Evolutionary conservation across 495 filamentous ascomycete genomes (phyloP), one percentile per base, ranked within the genome.

Genomic region (Ramalina intermedia): DNA sequence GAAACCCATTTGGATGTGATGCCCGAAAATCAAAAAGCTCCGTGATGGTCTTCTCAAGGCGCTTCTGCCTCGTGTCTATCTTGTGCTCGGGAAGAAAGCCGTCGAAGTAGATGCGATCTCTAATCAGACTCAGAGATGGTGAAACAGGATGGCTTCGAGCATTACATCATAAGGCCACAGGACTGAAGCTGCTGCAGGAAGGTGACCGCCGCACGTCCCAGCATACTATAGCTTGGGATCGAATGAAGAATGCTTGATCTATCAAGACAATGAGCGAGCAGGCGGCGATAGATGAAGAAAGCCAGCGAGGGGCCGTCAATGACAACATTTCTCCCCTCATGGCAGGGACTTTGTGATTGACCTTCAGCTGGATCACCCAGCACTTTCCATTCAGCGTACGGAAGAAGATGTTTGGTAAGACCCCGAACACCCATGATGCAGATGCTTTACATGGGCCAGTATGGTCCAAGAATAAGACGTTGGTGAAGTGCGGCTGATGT

Each of bases 271-370:
- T 61, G 61, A 5, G 58, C 63, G 5, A 79, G 60, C 26, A 81
- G 69, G 12, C 74, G 61, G 11, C 72, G 61, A 41, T 81, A 76
- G 36, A 90, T 65, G 57, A 85, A 75, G 54, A 88, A 80, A 5
- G 84, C 82, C 17, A 93, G 67, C 12, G 74, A 79, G 0, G 86
- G 85, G 0, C 86, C 86, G 53, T 93, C 86, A 43, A 93, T 75
- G 35, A 82, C 77, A 6, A 84, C 68, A 21, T 37, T 36, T 0
- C 16, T 20, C 1, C 56, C 59, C 38, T 58, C 52, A 12, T 63
- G 57, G 3, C 51, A 51, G 16, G 47, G n/a, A 65, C 49, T 18
- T 33, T 18, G 21, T 37, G 13, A 20, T 9, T 49, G 9, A 47
- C 41, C 18, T 44, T 36, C 11, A 4, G 11, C 45, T 9, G 51